Percentiles rank a stretch among this genome's conserved stretches.
Conservation (phyloP, 768 basidiomycete species). For the Daedaleopsis sinensis region DNA sequence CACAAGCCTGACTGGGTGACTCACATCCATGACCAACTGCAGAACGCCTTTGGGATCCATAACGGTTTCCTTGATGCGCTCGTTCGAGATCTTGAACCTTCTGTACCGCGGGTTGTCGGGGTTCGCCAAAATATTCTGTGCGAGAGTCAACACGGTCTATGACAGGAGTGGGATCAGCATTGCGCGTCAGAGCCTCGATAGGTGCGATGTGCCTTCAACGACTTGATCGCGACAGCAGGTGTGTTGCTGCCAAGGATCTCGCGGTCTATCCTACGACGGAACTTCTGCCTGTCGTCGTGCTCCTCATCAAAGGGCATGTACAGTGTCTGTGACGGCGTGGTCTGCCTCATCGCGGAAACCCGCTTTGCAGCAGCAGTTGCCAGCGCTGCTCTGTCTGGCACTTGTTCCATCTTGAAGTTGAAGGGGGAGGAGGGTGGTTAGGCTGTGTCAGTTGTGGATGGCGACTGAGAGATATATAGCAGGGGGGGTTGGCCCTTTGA, state of each 20-base stretch:
- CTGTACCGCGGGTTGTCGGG: slow-evolving; percentile 69
- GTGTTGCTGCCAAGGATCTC: neutral
- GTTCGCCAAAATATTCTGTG: slow-evolving; percentile 69
- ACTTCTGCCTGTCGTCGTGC: slow-evolving; percentile 4
- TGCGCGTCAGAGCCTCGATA: neutral
- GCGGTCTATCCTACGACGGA: slow-evolving; percentile 8
- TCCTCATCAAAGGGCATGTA: slow-evolving; percentile 12
- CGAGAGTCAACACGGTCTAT: slow-evolving; percentile 64
- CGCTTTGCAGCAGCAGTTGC: neutral
- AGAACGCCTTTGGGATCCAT: slow-evolving; percentile 71
- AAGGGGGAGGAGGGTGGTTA: neutral
- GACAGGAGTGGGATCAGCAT: neutral
- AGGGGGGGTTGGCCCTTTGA: neutral
- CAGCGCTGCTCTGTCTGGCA: neutral
- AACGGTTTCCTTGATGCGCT: slow-evolving; percentile 58
- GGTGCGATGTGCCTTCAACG: neutral
- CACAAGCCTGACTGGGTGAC: slow-evolving; percentile 26
- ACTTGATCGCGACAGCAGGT: neutral
- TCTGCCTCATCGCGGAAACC: neutral
- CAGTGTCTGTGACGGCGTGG: neutral
- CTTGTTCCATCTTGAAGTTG: neutral
- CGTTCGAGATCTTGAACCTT: slow-evolving; percentile 72
- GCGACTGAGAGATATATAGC: neutral
- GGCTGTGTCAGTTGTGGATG: neutral
- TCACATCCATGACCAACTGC: slow-evolving; percentile 74